phyloP scores from a whole-genome alignment of 2,329 filamentous ascomycete genomes.

The Talaromyces sp. region DNA sequence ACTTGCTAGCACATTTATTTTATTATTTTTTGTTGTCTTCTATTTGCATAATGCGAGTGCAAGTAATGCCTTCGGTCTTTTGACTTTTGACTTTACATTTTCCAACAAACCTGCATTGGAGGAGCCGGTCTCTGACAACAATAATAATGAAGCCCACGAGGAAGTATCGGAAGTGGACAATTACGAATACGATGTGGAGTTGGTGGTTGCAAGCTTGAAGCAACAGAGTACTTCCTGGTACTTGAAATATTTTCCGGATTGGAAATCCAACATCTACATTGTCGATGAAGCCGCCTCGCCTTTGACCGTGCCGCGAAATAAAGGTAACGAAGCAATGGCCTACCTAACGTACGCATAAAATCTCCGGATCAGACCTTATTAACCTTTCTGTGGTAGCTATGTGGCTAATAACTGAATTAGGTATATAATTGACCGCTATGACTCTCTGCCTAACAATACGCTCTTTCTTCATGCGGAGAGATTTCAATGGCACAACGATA shows the following conservation, averaged over 20 bases:
- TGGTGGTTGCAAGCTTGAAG: slow-evolving; percentile 15
- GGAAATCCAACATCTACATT: slow-evolving; percentile 35
- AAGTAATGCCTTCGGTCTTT: not conserved
- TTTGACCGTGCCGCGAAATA: slow-evolving; percentile 47
- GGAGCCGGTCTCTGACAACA: not conserved
- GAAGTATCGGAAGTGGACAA: not conserved
- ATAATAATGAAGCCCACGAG: not conserved
- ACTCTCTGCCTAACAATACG: slow-evolving; percentile 48
- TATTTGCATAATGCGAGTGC: not conserved
- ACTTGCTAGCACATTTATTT: slow-evolving; percentile 1
- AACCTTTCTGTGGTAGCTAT: not conserved
- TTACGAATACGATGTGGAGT: slow-evolving; percentile 1
- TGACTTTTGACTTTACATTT: slow-evolving; percentile 7
- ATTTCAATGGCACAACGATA: slow-evolving; percentile 51
- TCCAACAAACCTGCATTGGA: not conserved
- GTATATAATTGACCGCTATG: slow-evolving; percentile 52
- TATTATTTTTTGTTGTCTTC: slow-evolving; percentile 9
- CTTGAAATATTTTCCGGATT: slow-evolving; percentile 20
- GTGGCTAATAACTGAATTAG: not conserved
- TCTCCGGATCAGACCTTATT: not conserved
- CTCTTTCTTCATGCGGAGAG: slow-evolving; percentile 52
- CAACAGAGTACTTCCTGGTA: slow-evolving; percentile 15
- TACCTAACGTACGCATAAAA: slow-evolving; percentile 49
- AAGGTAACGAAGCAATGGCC: slow-evolving; percentile 53
- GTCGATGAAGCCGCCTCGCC: slow-evolving; percentile 44